These are phyloP conservation scores for Candida morakotiae DNA, from an alignment of 805 yeast genomes.

Conservation along the genomic window DNA sequence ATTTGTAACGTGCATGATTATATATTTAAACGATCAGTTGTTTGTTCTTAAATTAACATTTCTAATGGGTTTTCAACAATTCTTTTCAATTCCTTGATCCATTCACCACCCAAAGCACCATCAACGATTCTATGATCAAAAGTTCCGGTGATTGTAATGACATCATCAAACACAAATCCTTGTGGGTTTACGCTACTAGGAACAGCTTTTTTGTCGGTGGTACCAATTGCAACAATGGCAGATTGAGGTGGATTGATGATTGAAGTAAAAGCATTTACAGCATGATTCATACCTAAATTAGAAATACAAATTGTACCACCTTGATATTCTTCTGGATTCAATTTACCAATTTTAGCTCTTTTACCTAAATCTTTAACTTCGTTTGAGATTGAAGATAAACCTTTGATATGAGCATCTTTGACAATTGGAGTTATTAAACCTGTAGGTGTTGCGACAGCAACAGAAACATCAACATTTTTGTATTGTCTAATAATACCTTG, in stretches of 20 bases:
- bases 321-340: slow-evolving; percentile 94
- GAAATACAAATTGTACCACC: slow-evolving; percentile 99
- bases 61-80: slow-evolving; percentile 95
- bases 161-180: slow-evolving; percentile 90
- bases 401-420: slow-evolving; percentile 81
- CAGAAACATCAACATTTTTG: slow-evolving; percentile 90
- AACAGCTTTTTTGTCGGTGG: slow-evolving; percentile 86
- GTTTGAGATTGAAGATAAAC: slow-evolving; percentile 74
- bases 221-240: slow-evolving; percentile 91
- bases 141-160: slow-evolving; percentile 89
- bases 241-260: slow-evolving; percentile 98
- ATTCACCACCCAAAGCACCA: slow-evolving; percentile 98
- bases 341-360: slow-evolving; percentile 93
- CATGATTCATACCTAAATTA: slow-evolving; percentile 97
- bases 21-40: no score
- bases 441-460: slow-evolving; percentile 97
- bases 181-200: slow-evolving; percentile 87
- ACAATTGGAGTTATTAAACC: slow-evolving; percentile 97
- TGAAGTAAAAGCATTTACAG: slow-evolving; percentile 89
- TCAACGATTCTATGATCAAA: slow-evolving; percentile 97
- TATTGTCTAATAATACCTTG: slow-evolving; percentile 92
- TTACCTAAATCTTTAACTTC: slow-evolving; percentile 90
- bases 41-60: slow-evolving; percentile 71
- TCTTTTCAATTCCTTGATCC: slow-evolving; percentile 86
- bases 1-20: no score